Evolutionary conservation across 2,329 filamentous ascomycete genomes (phyloP).

Genomic region (Pestalotiopsis sp.): DNA sequence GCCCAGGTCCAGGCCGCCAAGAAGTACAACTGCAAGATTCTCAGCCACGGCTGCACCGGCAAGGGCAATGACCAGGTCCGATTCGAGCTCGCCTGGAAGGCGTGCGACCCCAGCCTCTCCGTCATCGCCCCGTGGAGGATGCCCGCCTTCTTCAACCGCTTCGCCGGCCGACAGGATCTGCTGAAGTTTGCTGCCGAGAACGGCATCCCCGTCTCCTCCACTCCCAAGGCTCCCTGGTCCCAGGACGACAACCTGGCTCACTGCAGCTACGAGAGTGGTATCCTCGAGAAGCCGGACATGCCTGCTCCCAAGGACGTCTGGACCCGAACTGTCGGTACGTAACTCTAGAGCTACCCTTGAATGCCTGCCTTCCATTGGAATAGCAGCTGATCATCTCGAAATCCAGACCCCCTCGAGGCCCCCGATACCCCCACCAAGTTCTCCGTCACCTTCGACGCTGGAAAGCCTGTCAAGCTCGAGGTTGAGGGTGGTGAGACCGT

Average conservation of each 20-base stretch:
- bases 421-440: slow-evolving; percentile 74
- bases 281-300: slow-evolving; percentile 66
- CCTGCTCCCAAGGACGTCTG: slow-evolving; percentile 79
- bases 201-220: slow-evolving; percentile 72
- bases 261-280: slow-evolving; percentile 79
- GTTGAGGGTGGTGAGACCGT: slow-evolving; percentile 54
- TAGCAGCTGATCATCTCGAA: slow-evolving; percentile 26
- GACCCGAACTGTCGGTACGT: slow-evolving; percentile 62
- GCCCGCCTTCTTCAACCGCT: slow-evolving; percentile 13
- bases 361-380: background rate
- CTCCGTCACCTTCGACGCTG: slow-evolving; percentile 73
- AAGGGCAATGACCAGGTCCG: slow-evolving; percentile 50
- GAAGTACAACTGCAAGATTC: slow-evolving; percentile 34
- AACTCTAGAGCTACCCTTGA: background rate
- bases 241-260: slow-evolving; percentile 66
- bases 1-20: slow-evolving; percentile 34
- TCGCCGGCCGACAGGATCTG: slow-evolving; percentile 67
- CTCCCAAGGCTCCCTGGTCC: slow-evolving; percentile 61
- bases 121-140: slow-evolving; percentile 75
- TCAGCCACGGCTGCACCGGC: slow-evolving; percentile 56
- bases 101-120: slow-evolving; percentile 17
- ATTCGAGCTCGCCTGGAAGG: slow-evolving; percentile 57
- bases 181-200: slow-evolving; percentile 70
- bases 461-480: slow-evolving; percentile 65
- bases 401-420: slow-evolving; percentile 62